Base-by-base conservation (phyloP, 768 basidiomycete genomes). In the Scleroderma bovista region DNA sequence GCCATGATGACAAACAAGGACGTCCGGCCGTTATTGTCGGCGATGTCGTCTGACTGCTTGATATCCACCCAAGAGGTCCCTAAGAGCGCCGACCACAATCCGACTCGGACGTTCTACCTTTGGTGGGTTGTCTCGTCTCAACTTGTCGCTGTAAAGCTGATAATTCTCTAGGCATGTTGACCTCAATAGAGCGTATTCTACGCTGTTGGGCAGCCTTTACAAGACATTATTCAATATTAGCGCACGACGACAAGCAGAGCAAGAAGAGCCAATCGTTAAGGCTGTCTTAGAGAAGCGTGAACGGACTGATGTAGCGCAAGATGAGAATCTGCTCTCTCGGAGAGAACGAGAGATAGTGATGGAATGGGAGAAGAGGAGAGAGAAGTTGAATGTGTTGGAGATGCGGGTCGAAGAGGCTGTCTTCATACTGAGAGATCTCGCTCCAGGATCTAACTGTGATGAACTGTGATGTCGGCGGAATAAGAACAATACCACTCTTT, bases 11-110 rank as follows among this genome's bases (percentile, higher is more conserved):
- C 90, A 2, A 76, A 86, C 31, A 92, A 90, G 64, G 88, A 93
- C 55, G 86, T 89, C 47, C 84, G 94, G 46, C 83, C 86, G 11
- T 70, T 91, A 40, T 74, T 97, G 47, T 79, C 88, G 17, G 80
- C 81, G 3, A 78, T 99, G 44, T 83, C 91, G 12, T 75, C 83
- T 2, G 84, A 94, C 60, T 85, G 83, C 31, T 63, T 98, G 47
- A 83, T 98, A 58, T 91, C 88, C 61, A 85, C 88, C 11, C 93
- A 96, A 71, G 94, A 97, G 67, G 86, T 97, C 2, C 88, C 96
- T 5, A 88, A 87, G 68, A 88, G 84, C 57, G 84, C 87, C 19
- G 93, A 95, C 63, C 86, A 93, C 43, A 90, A 91, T 65, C 89
- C 93, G 4, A 80, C 85, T 0, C 78, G 92, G 22, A 93, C 86